These are phyloP conservation scores for Fusarium transvaalense DNA, from an alignment of 2,329 filamentous ascomycete genomes.

Conservation along the genomic window DNA sequence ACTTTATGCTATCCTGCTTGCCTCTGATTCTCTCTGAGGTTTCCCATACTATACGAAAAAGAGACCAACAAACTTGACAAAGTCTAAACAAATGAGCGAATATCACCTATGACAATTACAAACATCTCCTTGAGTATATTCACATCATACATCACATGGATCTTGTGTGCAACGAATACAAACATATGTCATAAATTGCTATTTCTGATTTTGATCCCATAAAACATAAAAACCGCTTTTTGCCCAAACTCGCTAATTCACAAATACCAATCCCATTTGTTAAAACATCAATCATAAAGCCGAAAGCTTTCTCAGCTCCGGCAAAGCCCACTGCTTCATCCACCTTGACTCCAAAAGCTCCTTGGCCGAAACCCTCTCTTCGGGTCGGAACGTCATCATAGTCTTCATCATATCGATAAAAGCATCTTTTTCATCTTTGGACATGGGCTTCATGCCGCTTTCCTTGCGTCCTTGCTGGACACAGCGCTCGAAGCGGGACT, in stretches of 20 bases:
- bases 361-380: conserved; percentile 25
- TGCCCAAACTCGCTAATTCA: conserved; percentile 31
- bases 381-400: conserved; percentile 38
- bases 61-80: background rate
- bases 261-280: conserved; percentile 10
- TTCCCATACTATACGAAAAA: background rate
- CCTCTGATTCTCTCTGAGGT: background rate
- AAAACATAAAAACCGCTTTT: conserved; percentile 9
- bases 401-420: conserved; percentile 42
- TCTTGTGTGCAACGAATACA: background rate
- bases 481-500: conserved; percentile 34
- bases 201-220: conserved; percentile 1
- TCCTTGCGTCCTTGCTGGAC: conserved; percentile 37
- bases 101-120: background rate
- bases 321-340: conserved; percentile 42
- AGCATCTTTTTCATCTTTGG: conserved; percentile 33
- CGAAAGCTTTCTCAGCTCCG: conserved; percentile 31
- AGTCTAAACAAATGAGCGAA: background rate
- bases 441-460: conserved; percentile 32
- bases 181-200: conserved; percentile 9
- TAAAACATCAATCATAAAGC: conserved; percentile 15
- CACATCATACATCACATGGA: background rate
- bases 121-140: too few species aligned
- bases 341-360: conserved; percentile 36
- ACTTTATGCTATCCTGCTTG: background rate